A percentile compares a stretch with the other conserved stretches of the same genome.
phyloP scores from a whole-genome alignment of 108 stramenopile genomes.

The Mayamaea pseudoterrestris region DNA sequence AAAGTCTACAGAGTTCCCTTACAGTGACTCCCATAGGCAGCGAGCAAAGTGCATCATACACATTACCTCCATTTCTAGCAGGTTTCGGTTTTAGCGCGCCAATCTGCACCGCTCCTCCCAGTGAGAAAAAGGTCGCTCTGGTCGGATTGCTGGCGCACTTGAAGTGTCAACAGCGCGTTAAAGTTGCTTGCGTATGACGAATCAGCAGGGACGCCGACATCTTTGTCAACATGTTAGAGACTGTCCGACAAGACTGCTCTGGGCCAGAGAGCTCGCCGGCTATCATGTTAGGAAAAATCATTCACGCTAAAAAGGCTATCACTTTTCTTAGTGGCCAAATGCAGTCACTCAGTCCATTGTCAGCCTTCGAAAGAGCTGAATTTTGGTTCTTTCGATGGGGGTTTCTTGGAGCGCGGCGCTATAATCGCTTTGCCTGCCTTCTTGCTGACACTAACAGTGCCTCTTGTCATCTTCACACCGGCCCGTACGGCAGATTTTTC shows the following conservation, averaged over 20 bases:
- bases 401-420: slow-evolving; percentile 9
- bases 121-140: slow-evolving; percentile 62
- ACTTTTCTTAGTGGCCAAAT: slow-evolving; percentile 23
- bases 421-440: slow-evolving; percentile 29
- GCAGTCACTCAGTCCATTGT: slow-evolving; percentile 7
- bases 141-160: slow-evolving; percentile 32
- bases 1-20: slow-evolving; percentile 74
- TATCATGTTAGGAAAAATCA: slow-evolving; percentile 9
- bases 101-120: slow-evolving; percentile 51
- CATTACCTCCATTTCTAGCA: slow-evolving; percentile 2
- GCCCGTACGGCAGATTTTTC: neutral
- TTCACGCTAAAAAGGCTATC: slow-evolving; percentile 6
- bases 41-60: slow-evolving; percentile 59
- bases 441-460: slow-evolving; percentile 39
- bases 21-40: slow-evolving; percentile 88
- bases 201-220: slow-evolving; percentile 37
- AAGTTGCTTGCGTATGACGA: slow-evolving; percentile 13
- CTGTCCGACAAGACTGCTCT: slow-evolving; percentile 57
- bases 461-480: slow-evolving; percentile 38
- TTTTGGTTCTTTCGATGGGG: slow-evolving; percentile 27
- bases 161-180: slow-evolving; percentile 27
- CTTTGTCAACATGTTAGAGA: slow-evolving; percentile 44
- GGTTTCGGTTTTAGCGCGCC: slow-evolving; percentile 39
- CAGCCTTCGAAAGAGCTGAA: neutral
- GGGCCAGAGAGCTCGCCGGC: slow-evolving; percentile 58